Evolutionary conservation across 2,329 filamentous ascomycete genomes (phyloP).

Genomic region (Xylaria sp.): DNA sequence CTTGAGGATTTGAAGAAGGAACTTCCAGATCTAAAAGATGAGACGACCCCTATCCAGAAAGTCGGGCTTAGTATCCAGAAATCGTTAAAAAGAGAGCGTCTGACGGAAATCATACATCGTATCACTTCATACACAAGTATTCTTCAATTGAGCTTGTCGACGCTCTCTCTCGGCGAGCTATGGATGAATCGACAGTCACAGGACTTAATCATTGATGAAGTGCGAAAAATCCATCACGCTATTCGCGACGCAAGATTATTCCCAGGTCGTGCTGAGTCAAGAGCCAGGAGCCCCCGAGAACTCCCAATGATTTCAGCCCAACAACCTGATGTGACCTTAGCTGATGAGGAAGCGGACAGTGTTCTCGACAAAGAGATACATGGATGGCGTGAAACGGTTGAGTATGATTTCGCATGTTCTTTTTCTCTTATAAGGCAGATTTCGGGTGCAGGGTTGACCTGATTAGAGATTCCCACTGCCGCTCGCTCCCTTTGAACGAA

Average conservation of each 20-base stretch:
- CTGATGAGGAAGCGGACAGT: conserved; percentile 32
- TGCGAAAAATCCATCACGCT: conserved; percentile 43
- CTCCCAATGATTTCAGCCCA: neutral
- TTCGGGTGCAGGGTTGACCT: neutral
- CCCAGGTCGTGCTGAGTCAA: conserved; percentile 22
- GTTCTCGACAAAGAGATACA: conserved; percentile 42
- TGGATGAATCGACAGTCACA: conserved; percentile 45
- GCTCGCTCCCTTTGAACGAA: neutral
- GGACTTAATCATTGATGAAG: conserved; percentile 43
- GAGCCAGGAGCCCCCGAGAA: neutral
- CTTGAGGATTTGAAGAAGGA: conserved; percentile 39
- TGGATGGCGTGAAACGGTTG: conserved; percentile 46
- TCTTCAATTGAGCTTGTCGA: conserved; percentile 46
- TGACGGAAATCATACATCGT: conserved; percentile 41
- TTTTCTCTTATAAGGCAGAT: neutral
- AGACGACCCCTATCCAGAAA: conserved; percentile 35
- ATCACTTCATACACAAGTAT: conserved; percentile 46
- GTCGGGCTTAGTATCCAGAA: conserved; percentile 40
- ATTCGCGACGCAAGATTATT: conserved; percentile 41
- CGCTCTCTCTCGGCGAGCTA: conserved; percentile 45
- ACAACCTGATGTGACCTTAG: conserved; percentile 6
- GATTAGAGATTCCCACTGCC: neutral
- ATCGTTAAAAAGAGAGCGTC: conserved; percentile 41
- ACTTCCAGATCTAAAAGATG: conserved; percentile 42
- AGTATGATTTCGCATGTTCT: conserved; percentile 23